Evolutionary conservation across 352 stramenopile genomes (phyloP).

Genomic region (Phytophthora fragariaefolia): DNA sequence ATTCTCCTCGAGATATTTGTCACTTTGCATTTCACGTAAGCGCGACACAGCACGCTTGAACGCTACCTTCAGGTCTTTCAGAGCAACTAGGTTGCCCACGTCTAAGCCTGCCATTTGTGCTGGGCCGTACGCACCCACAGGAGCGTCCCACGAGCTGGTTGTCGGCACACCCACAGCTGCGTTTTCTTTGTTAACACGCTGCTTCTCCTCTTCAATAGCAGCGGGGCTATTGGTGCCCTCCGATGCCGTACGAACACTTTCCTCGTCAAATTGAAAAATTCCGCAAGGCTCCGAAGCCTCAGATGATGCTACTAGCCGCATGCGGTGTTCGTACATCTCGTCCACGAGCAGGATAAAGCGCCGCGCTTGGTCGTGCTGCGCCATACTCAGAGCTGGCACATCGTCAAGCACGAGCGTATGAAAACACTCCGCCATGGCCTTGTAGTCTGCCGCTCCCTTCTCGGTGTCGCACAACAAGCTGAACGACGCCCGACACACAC

Average conservation of each 20-base stretch:
- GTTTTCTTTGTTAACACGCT: slow-evolving; percentile 53
- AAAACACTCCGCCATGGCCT: slow-evolving; percentile 92
- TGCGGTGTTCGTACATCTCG: slow-evolving; percentile 95
- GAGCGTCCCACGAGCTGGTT: slow-evolving; percentile 72
- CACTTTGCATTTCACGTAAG: slow-evolving; percentile 88
- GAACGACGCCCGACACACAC: slow-evolving; percentile 89
- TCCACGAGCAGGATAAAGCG: slow-evolving; percentile 98
- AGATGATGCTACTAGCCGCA: slow-evolving; percentile 63
- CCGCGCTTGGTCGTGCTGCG: slow-evolving; percentile 91
- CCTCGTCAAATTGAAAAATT: slow-evolving; percentile 81
- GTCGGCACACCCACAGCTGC: slow-evolving; percentile 59
- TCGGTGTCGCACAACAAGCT: slow-evolving; percentile 94
- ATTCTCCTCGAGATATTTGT: slow-evolving; percentile 69
- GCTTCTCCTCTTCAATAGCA: slow-evolving; percentile 43
- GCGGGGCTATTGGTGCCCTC: slow-evolving; percentile 30
- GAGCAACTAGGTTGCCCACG: slow-evolving; percentile 66
- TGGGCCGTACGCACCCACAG: slow-evolving; percentile 62
- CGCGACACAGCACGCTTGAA: slow-evolving; percentile 84
- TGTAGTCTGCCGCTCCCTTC: slow-evolving; percentile 96
- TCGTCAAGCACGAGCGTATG: slow-evolving; percentile 90
- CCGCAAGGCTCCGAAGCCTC: slow-evolving; percentile 38
- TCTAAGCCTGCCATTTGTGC: slow-evolving; percentile 64
- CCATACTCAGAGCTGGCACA: slow-evolving; percentile 88
- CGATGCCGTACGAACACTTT: slow-evolving; percentile 38
- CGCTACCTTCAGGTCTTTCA: slow-evolving; percentile 79